Base-by-base conservation (phyloP, 2,329 filamentous ascomycete species). In the Cytospora piceicola region DNA sequence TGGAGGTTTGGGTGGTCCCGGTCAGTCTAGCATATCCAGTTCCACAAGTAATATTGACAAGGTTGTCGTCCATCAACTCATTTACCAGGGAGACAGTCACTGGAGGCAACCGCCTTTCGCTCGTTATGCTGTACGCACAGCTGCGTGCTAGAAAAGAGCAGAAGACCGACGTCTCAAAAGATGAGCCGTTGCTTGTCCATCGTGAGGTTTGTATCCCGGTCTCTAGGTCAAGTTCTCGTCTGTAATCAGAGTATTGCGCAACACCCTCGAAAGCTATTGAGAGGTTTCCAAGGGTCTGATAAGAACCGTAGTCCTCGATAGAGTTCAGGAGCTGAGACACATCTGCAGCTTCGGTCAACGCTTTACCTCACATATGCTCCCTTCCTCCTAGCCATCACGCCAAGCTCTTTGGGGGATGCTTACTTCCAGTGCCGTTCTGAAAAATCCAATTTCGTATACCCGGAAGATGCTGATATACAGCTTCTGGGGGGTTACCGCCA, bases 361-460 rank as follows among this genome's bases (percentile, higher is more conserved):
- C 17, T 17, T n/a, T 20, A 29, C 17, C 17, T 9, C 42, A 6
- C 46, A 49, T 24, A 7, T 8, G 4, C 11, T 7, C 11, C 46
- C 4, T n/a, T 14, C 4, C n/a, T n/a, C 17, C 9, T 9, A 24
- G 22, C 4, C 14, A 20, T 5, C 22, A 39, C 8, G 17, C 15
- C 11, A 14, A n/a, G 9, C 3, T 11, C 14, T n/a, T 24, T 12
- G 1, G 2, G n/a, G 4, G 22, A 6, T n/a, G 46, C 68, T 71
- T 73, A 74, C 79, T 79, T n/a, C 82, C 82, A 0, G 78, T 83
- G 7, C 80, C 81, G 59, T 83, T 81, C 22, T 78, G 70, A 54
- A 83, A 84, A 20, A 84, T 83, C 67, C 71, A 76, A 4, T 79
- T 73, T n/a, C 81, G 74, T 5, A 83, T 82, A 0, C 75, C 77